These are phyloP conservation scores for Ustilago nuda DNA, from an alignment of 1,284 basidiomycete species.

Conservation along the genomic window DNA sequence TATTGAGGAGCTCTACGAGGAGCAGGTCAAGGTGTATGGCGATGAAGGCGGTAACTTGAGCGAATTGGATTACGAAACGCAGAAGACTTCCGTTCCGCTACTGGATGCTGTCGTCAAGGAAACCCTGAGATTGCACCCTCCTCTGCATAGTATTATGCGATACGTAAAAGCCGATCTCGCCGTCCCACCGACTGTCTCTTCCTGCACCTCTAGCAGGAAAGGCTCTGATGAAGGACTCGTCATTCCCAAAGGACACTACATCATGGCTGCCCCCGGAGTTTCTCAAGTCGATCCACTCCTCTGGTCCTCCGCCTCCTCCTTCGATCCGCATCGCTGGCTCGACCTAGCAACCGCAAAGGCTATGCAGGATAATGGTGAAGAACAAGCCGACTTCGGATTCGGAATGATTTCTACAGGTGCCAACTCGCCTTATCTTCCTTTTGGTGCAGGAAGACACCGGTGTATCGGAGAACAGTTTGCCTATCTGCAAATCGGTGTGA, in stretches of 20 bases:
- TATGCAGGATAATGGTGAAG: slow-evolving; percentile 74
- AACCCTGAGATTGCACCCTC: slow-evolving; percentile 77
- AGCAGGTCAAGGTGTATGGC: slow-evolving; percentile 86
- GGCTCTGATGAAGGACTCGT: slow-evolving; percentile 74
- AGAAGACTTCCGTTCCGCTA: slow-evolving; percentile 80
- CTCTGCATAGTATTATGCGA: slow-evolving; percentile 75
- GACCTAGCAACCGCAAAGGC: slow-evolving; percentile 75
- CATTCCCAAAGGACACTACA: slow-evolving; percentile 90
- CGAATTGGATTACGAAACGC: slow-evolving; percentile 85
- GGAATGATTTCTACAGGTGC: slow-evolving; percentile 75
- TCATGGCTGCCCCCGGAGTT: slow-evolving; percentile 89
- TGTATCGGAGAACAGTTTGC: slow-evolving; percentile 99
- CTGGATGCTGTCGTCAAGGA: slow-evolving; percentile 92
- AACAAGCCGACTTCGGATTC: slow-evolving; percentile 90
- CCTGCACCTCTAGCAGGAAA: slow-evolving; percentile 57
- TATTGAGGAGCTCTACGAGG: slow-evolving; percentile 76
- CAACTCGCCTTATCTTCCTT: slow-evolving; percentile 81
- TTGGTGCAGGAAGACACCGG: slow-evolving; percentile 88
- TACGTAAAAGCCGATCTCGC: slow-evolving; percentile 86
- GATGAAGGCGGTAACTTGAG: slow-evolving; percentile 77
- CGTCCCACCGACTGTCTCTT: slow-evolving; percentile 80
- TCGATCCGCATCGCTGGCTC: slow-evolving; percentile 87
- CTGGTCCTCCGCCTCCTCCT: slow-evolving; percentile 76
- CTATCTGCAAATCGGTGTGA: slow-evolving; percentile 88
- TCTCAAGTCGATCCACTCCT: slow-evolving; percentile 86